A percentile compares a stretch with the other conserved stretches of the same genome.
Evolutionary conservation across 768 basidiomycete genomes (phyloP).

Genomic region (Tubosaeta brunneosetosa): DNA sequence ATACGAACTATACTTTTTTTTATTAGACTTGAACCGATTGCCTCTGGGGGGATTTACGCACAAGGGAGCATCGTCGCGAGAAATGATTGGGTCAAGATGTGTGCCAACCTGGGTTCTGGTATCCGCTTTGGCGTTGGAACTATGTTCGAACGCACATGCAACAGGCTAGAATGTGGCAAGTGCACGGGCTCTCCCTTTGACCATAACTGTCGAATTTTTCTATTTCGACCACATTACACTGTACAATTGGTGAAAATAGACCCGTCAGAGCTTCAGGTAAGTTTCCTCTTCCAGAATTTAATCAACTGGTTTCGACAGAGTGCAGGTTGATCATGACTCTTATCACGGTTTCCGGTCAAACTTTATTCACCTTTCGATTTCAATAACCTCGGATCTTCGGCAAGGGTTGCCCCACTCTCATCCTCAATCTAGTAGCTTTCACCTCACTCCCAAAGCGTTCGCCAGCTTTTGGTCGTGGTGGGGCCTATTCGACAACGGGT

Average conservation of each 20-base stretch:
- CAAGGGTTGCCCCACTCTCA: constrained; percentile 17
- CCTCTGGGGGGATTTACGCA: constrained; percentile 12
- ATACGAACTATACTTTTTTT: neutral
- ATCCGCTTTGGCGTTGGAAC: constrained; percentile 85
- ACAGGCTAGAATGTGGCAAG: constrained; percentile 51
- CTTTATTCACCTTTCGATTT: constrained; percentile 89
- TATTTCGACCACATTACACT: constrained; percentile 76
- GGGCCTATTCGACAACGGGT: constrained; percentile 70
- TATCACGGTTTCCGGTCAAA: constrained; percentile 88
- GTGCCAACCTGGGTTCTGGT: constrained; percentile 79
- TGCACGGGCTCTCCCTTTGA: constrained; percentile 64
- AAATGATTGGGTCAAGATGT: constrained; percentile 57
- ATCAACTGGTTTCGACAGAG: neutral
- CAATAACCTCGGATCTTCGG: constrained; percentile 63
- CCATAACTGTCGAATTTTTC: constrained; percentile 74
- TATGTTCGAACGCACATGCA: constrained; percentile 76
- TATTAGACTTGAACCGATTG: constrained; percentile 19
- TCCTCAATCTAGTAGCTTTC: constrained; percentile 59
- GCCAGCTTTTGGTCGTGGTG: constrained; percentile 94
- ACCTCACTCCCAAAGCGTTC: constrained; percentile 81
- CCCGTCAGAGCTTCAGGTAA: constrained; percentile 45
- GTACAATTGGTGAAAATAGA: constrained; percentile 55
- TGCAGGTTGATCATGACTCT: constrained; percentile 58
- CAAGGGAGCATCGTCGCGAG: constrained; percentile 20
- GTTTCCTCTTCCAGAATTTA: constrained; percentile 6